Evolutionary conservation across 2,329 filamentous ascomycete species (phyloP).

Genomic region (Colletotrichum sojae): DNA sequence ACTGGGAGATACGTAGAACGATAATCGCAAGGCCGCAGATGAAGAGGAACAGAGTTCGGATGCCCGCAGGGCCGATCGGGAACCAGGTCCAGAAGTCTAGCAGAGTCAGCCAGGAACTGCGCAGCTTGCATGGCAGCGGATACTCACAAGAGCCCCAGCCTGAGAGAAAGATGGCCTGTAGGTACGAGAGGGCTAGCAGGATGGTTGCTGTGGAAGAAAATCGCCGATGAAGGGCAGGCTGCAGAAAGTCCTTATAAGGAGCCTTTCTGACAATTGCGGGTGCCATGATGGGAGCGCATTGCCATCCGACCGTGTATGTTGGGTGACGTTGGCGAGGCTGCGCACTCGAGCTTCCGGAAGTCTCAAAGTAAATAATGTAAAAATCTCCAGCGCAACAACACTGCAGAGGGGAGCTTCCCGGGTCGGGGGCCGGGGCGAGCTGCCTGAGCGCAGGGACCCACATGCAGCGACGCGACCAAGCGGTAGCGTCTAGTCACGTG

Average conservation of each 20-base stretch:
- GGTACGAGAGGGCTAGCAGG: conserved; percentile 79
- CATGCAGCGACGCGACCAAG: not conserved
- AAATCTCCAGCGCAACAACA: conserved; percentile 41
- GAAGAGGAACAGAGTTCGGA: conserved; percentile 83
- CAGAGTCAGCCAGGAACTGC: conserved; percentile 27
- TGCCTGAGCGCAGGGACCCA: conserved; percentile 28
- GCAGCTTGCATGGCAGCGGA: conserved; percentile 20
- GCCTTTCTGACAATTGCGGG: conserved; percentile 67
- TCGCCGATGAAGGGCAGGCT: conserved; percentile 87
- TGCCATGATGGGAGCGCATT: conserved; percentile 67
- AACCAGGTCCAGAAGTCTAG: conserved; percentile 90
- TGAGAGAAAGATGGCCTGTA: conserved; percentile 78
- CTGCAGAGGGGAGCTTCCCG: conserved; percentile 13
- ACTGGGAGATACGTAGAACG: conserved; percentile 87
- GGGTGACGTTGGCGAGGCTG: conserved; percentile 43
- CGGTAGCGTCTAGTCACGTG: conserved; percentile 32
- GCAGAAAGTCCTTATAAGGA: conserved; percentile 90
- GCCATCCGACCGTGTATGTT: conserved; percentile 51
- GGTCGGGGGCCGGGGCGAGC: conserved; percentile 11
- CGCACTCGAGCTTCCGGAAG: conserved; percentile 35
- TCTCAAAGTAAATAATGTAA: conserved; percentile 45
- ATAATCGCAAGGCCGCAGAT: conserved; percentile 82
- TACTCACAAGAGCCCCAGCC: conserved; percentile 78
- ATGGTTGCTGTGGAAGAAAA: conserved; percentile 84
- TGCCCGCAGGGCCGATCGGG: conserved; percentile 80